These are phyloP conservation scores for Sporothrix globosa DNA, from an alignment of 2,329 filamentous ascomycete species.

Conservation along the genomic window DNA sequence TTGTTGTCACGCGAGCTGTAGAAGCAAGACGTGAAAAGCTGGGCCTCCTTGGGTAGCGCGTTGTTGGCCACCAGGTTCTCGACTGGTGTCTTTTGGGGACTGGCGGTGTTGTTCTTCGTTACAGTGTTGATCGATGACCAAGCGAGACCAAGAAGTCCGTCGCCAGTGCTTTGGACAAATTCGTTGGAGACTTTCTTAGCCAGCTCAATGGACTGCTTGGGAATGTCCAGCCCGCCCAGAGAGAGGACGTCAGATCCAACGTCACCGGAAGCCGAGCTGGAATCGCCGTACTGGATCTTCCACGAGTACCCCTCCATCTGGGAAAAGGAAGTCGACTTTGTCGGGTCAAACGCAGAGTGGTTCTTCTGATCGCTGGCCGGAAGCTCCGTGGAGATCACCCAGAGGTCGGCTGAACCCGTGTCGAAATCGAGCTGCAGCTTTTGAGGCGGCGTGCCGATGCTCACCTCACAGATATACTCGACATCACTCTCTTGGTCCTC, in stretches of 20 bases:
- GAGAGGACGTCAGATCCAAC: constrained; percentile 66
- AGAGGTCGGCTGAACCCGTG: constrained; percentile 71
- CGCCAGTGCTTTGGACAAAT: constrained; percentile 60
- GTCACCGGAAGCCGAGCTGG: constrained; percentile 65
- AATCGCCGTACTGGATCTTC: constrained; percentile 70
- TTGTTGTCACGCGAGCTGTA: constrained; percentile 58
- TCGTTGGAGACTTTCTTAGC: constrained; percentile 61
- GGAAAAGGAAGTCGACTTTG: constrained; percentile 64
- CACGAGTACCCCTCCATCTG: constrained; percentile 54
- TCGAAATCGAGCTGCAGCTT: constrained; percentile 67
- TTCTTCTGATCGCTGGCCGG: constrained; percentile 44
- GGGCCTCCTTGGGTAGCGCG: constrained; percentile 51
- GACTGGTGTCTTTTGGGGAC: constrained; percentile 62
- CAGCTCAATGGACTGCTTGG: constrained; percentile 66
- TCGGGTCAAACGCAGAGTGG: constrained; percentile 63
- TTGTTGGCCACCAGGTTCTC: constrained; percentile 67
- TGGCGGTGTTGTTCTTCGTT: constrained; percentile 44
- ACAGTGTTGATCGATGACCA: constrained; percentile 68
- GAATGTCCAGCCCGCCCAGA: constrained; percentile 63
- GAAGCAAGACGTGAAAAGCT: constrained; percentile 68
- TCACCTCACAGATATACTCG: constrained; percentile 65
- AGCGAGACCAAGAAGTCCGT: constrained; percentile 69
- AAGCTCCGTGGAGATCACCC: constrained; percentile 62
- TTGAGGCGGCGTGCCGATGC: constrained; percentile 68
- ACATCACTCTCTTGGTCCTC: constrained; percentile 70